These are phyloP conservation scores for Vicia sativa DNA, from an alignment of 306 rosid genomes.

Conservation along the genomic window DNA sequence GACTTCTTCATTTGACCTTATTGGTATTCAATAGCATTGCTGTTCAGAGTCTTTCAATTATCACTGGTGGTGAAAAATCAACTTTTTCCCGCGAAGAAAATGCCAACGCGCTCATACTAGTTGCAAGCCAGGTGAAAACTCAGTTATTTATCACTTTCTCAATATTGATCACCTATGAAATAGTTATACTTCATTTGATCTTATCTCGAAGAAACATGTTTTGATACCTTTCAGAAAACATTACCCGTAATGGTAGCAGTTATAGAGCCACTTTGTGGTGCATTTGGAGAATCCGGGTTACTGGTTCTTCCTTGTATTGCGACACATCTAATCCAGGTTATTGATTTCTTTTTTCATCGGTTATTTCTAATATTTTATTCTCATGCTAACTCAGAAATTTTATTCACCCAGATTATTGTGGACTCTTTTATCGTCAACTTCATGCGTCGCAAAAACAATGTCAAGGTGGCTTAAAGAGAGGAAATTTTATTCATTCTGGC, in stretches of 20 bases:
- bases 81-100: slow-evolving; percentile 64
- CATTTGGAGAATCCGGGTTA: slow-evolving; percentile 85
- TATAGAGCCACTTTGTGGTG: slow-evolving; percentile 80
- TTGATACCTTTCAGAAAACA: slow-evolving; percentile 67
- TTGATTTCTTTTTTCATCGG: background rate
- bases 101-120: slow-evolving; percentile 65
- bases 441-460: slow-evolving; percentile 53
- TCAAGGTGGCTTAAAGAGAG: slow-evolving; percentile 46
- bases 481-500: slow-evolving; percentile 16
- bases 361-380: slow-evolving; percentile 7
- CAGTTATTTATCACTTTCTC: slow-evolving; percentile 12
- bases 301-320: slow-evolving; percentile 95
- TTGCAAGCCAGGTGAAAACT: slow-evolving; percentile 80
- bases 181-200: background rate
- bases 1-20: slow-evolving; percentile 73
- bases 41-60: slow-evolving; percentile 51
- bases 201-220: slow-evolving; percentile 24
- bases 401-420: slow-evolving; percentile 53
- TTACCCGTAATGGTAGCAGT: slow-evolving; percentile 96
- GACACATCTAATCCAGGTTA: slow-evolving; percentile 91
- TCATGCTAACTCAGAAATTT: slow-evolving; percentile 38
- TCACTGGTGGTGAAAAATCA: slow-evolving; percentile 69
- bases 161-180: background rate
- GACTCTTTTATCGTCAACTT: slow-evolving; percentile 70
- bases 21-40: slow-evolving; percentile 62